Conservation (phyloP, 257 asterid genomes). For the Paraleonurus japonicus region DNA sequence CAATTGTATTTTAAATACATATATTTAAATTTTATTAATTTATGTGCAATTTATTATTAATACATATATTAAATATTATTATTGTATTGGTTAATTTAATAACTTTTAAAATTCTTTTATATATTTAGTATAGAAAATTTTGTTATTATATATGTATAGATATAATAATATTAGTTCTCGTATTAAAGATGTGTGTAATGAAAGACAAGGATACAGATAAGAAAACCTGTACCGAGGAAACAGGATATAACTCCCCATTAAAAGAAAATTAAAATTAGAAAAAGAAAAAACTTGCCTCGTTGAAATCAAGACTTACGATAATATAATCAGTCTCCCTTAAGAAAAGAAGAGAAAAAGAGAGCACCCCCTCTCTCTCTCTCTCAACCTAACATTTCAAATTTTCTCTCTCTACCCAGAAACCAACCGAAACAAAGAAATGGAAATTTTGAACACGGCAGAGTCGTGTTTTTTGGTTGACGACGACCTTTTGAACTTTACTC, state of each 20-base stretch:
- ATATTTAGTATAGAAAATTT: too few relatives aligned
- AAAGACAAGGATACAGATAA: constrained; percentile 5
- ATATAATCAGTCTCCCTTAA: constrained; percentile 27
- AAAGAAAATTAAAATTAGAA: not conserved
- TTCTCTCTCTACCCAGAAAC: constrained; percentile 2
- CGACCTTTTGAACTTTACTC: constrained; percentile 67
- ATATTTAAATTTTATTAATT: too few relatives aligned
- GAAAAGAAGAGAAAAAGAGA: constrained; percentile 20
- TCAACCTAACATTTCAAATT: constrained; percentile 22
- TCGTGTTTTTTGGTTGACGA: constrained; percentile 49
- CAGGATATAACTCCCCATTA: constrained; percentile 29
- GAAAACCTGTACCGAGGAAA: constrained; percentile 16
- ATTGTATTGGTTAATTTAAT: too few relatives aligned
- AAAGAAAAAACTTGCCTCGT: constrained; percentile 20
- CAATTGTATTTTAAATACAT: too few relatives aligned
- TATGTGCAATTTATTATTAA: too few relatives aligned
- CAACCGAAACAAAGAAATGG: constrained; percentile 35
- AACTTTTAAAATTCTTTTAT: too few relatives aligned
- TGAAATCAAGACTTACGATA: constrained; percentile 39
- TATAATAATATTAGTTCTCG: too few relatives aligned
- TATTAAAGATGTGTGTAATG: too few relatives aligned
- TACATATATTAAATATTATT: too few relatives aligned
- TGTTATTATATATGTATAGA: too few relatives aligned
- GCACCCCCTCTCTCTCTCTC: constrained; percentile 21
- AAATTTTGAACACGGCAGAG: constrained; percentile 40